Conservation (phyloP, 331 rosid genomes). For the Dryas integrifolia region DNA sequence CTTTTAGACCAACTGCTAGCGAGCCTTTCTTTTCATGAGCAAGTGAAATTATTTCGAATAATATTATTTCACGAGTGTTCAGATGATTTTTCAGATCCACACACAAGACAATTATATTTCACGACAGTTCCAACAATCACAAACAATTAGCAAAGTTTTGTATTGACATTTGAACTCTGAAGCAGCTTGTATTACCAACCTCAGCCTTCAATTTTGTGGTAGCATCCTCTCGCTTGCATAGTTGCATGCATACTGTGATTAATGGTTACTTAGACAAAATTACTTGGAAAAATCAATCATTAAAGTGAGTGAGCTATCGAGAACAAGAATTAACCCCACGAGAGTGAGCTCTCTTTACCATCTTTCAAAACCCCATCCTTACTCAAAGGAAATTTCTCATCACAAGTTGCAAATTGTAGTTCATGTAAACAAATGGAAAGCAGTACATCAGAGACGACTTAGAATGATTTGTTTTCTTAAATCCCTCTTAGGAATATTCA, state of each 20-base stretch:
- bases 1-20: no score
- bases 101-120: background rate
- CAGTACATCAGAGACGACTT: constrained; percentile 17
- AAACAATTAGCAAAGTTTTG: background rate
- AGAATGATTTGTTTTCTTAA: background rate
- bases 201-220: constrained; percentile 64
- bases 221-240: constrained; percentile 61
- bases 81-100: no score
- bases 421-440: constrained; percentile 5
- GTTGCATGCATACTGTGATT: constrained; percentile 41
- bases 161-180: background rate
- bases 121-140: background rate
- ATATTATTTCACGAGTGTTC: no score
- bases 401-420: constrained; percentile 10
- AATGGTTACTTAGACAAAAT: constrained; percentile 12
- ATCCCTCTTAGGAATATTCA: background rate
- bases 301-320: constrained; percentile 6
- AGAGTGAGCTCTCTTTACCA: constrained; percentile 77
- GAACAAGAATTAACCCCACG: constrained; percentile 63
- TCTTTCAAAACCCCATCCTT: constrained; percentile 88
- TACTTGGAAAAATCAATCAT: background rate
- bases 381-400: constrained; percentile 24
- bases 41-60: no score
- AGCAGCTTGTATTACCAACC: constrained; percentile 45
- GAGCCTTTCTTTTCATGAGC: no score